A percentile compares a stretch with the other conserved stretches of the same genome.
phyloP scores from a whole-genome alignment of 345 rosid genomes.

The Brassica rapa region DNA sequence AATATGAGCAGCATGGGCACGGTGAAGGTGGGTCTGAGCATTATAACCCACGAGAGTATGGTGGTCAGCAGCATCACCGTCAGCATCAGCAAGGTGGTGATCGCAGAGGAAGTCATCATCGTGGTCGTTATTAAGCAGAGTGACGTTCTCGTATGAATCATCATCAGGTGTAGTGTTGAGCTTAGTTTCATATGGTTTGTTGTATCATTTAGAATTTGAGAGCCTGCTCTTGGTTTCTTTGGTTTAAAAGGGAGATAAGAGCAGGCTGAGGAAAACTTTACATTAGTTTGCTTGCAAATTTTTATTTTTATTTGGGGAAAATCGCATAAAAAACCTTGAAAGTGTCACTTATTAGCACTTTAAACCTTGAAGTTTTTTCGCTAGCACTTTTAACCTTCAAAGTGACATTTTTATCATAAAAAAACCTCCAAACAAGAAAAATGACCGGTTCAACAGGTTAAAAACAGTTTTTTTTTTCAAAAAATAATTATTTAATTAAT shows the following conservation, averaged over 20 bases:
- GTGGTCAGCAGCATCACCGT: slow-evolving; percentile 36
- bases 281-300: slow-evolving; percentile 7
- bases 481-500: too few relatives aligned
- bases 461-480: too few relatives aligned
- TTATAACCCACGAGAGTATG: slow-evolving; percentile 29
- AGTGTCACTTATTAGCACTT: too few relatives aligned
- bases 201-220: slow-evolving; percentile 29
- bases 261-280: slow-evolving; percentile 12
- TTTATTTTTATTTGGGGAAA: slow-evolving; percentile 21
- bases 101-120: slow-evolving; percentile 29
- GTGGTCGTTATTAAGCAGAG: slow-evolving; percentile 22
- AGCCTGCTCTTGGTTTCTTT: not conserved
- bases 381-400: too few relatives aligned
- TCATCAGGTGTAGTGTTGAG: slow-evolving; percentile 25
- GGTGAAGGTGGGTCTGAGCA: slow-evolving; percentile 30
- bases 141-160: slow-evolving; percentile 10
- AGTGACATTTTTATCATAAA: too few relatives aligned
- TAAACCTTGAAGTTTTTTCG: too few relatives aligned
- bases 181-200: not conserved
- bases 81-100: slow-evolving; percentile 35
- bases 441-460: too few relatives aligned
- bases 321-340: too few relatives aligned
- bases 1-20: slow-evolving; percentile 29
- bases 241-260: slow-evolving; percentile 1
- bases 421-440: too few relatives aligned